Evolutionary conservation across 192 early-diverging fungal genomes (phyloP).

Genomic region (Cladochytrium replicatum): DNA sequence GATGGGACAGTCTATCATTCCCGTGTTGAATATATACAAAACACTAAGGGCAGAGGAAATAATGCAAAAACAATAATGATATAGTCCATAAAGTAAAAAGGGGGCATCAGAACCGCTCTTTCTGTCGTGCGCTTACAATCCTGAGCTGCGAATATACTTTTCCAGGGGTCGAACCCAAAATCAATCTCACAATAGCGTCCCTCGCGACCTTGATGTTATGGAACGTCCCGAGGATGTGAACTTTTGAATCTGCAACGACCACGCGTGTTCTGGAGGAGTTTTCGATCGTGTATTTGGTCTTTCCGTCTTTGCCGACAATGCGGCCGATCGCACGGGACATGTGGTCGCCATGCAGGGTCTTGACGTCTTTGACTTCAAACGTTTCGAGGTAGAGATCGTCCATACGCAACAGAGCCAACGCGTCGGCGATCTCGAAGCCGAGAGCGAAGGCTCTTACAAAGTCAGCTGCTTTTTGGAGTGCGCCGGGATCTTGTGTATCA

Average conservation of each 20-base stretch:
- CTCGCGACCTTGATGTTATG: conserved; percentile 94
- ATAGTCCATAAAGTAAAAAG: no score
- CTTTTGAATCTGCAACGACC: conserved; percentile 93
- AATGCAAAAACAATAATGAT: no score
- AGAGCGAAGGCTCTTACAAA: conserved; percentile 89
- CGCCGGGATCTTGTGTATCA: conserved; percentile 76
- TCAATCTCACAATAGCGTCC: conserved; percentile 82
- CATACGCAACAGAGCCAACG: conserved; percentile 85
- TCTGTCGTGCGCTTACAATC: conserved; percentile 79
- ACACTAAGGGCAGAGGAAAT: no score
- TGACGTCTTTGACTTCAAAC: conserved; percentile 97
- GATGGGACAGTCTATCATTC: no score
- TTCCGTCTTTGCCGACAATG: conserved; percentile 95
- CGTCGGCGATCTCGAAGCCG: conserved; percentile 89
- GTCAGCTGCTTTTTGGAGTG: conserved; percentile 93
- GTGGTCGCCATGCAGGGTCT: conserved; percentile 90
- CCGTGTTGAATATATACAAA: no score
- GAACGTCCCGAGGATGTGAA: conserved; percentile 91
- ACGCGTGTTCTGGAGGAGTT: conserved; percentile 93
- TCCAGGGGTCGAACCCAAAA: conserved; percentile 90
- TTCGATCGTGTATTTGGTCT: conserved; percentile 95
- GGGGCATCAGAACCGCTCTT: conserved; percentile 95
- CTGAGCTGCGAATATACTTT: conserved; percentile 90
- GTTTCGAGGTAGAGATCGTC: conserved; percentile 95
- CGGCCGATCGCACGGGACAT: conserved; percentile 96